A percentile compares a stretch with the other conserved stretches of the same genome.
phyloP scores from a whole-genome alignment of 768 basidiomycete genomes.

The Sporobolomyces pararoseus region DNA sequence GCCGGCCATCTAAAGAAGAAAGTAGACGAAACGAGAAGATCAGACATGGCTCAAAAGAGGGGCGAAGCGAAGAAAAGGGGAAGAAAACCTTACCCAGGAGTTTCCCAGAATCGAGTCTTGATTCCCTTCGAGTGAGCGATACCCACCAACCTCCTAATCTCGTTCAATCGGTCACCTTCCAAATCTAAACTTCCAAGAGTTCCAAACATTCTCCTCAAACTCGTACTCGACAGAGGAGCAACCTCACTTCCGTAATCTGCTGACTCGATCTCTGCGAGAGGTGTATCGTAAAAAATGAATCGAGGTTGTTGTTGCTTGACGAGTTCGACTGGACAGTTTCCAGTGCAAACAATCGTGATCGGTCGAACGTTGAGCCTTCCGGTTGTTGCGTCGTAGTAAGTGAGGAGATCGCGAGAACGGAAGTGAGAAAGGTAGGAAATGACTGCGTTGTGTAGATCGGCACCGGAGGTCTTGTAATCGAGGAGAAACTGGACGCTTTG shows the following conservation, averaged over 20 bases:
- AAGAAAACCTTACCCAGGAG: conserved; percentile 8
- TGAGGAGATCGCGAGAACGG: conserved; percentile 20
- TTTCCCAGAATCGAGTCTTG: conserved; percentile 32
- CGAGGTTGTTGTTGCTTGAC: conserved; percentile 16
- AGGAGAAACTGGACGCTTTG: conserved; percentile 23
- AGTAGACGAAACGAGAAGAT: background rate
- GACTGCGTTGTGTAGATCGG: conserved; percentile 3
- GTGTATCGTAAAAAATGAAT: conserved; percentile 31
- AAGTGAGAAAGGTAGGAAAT: conserved; percentile 12
- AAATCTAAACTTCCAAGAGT: background rate
- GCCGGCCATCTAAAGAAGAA: conserved; percentile 15
- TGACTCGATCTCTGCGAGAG: conserved; percentile 10
- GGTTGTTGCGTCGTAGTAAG: background rate
- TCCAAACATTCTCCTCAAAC: conserved; percentile 1
- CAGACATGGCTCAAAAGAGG: background rate
- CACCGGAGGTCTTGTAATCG: conserved; percentile 27
- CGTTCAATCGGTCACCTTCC: background rate
- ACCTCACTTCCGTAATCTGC: background rate
- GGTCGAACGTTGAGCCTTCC: background rate
- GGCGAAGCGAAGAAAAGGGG: background rate
- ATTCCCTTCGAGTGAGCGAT: conserved; percentile 24
- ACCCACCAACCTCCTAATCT: conserved; percentile 1
- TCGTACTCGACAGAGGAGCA: conserved; percentile 9
- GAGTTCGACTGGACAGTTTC: conserved; percentile 16
- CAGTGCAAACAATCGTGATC: conserved; percentile 10